Evolutionary conservation across 805 yeast species (phyloP).

Genomic region (Dipodascopsis uninucleata): DNA sequence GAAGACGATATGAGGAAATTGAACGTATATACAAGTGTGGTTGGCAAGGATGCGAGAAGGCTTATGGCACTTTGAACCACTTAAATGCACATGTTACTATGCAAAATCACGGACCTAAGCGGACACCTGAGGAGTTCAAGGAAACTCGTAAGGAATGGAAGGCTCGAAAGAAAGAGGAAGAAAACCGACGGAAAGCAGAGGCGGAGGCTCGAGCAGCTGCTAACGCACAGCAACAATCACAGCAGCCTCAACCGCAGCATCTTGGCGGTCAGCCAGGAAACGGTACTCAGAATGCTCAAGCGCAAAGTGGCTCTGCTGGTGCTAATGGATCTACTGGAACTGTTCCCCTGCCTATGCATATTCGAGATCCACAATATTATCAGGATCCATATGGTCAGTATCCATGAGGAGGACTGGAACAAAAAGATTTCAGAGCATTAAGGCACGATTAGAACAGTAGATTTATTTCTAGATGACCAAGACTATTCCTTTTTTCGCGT

Average conservation of each 20-base stretch:
- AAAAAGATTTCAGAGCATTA: too few species aligned
- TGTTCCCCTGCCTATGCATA: conserved; percentile 4
- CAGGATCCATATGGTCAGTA: conserved; percentile 4
- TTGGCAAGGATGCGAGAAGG: conserved; percentile 47
- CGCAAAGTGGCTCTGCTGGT: conserved; percentile 3
- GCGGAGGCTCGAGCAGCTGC: conserved; percentile 11
- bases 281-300: not conserved
- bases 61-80: conserved; percentile 59
- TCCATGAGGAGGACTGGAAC: too few species aligned
- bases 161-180: conserved; percentile 39
- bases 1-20: conserved; percentile 54
- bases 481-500: too few species aligned
- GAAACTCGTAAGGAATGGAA: conserved; percentile 47
- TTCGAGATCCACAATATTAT: conserved; percentile 1
- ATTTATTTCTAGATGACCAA: too few species aligned
- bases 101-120: conserved; percentile 53
- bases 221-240: conserved; percentile 12
- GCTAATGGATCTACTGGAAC: not conserved
- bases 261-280: not conserved
- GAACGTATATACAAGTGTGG: conserved; percentile 53
- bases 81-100: conserved; percentile 53
- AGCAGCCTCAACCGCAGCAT: conserved; percentile 10
- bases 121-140: conserved; percentile 54
- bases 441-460: too few species aligned
- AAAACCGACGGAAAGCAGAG: conserved; percentile 24